These are phyloP conservation scores for Cladosporium sp. DNA, from an alignment of 2,329 filamentous ascomycete genomes.

Conservation along the genomic window DNA sequence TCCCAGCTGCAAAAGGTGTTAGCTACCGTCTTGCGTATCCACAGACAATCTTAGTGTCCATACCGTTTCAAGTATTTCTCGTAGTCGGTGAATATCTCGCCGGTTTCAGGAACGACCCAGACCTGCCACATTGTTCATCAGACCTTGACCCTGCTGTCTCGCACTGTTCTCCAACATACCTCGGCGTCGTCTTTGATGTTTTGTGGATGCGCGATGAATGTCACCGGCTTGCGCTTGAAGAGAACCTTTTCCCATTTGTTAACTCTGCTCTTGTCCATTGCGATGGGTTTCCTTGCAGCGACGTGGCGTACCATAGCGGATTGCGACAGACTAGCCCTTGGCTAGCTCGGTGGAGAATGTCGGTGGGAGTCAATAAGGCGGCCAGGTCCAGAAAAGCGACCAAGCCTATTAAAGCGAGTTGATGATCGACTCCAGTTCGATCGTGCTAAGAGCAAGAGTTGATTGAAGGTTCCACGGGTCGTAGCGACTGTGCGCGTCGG, in stretches of 20 bases:
- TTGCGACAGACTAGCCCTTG: not conserved
- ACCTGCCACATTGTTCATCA: slow-evolving; percentile 55
- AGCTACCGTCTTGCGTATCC: too few species aligned
- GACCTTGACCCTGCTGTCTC: slow-evolving; percentile 15
- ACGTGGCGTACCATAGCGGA: not conserved
- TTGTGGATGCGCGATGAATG: slow-evolving; percentile 67
- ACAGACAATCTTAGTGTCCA: too few species aligned
- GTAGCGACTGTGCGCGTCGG: slow-evolving; percentile 4
- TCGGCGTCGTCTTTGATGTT: slow-evolving; percentile 79
- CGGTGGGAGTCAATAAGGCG: not conserved
- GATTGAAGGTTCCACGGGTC: slow-evolving; percentile 3
- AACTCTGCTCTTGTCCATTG: not conserved
- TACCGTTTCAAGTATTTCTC: slow-evolving; percentile 83
- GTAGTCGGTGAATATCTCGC: slow-evolving; percentile 84
- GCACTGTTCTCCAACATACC: slow-evolving; percentile 49
- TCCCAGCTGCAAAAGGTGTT: slow-evolving; percentile 61
- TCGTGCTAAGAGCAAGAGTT: not conserved
- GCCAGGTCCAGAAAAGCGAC: slow-evolving; percentile 1
- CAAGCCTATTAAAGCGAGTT: slow-evolving; percentile 9
- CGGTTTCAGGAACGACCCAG: slow-evolving; percentile 86
- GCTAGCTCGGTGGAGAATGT: slow-evolving; percentile 2
- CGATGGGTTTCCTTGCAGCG: not conserved
- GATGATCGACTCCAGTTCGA: not conserved
- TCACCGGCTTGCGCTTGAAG: slow-evolving; percentile 93
- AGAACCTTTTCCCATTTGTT: slow-evolving; percentile 63